Percentiles rank a stretch among this genome's conserved stretches.
Conservation (phyloP, 305 asterid species). For the Striga hermonthica region DNA sequence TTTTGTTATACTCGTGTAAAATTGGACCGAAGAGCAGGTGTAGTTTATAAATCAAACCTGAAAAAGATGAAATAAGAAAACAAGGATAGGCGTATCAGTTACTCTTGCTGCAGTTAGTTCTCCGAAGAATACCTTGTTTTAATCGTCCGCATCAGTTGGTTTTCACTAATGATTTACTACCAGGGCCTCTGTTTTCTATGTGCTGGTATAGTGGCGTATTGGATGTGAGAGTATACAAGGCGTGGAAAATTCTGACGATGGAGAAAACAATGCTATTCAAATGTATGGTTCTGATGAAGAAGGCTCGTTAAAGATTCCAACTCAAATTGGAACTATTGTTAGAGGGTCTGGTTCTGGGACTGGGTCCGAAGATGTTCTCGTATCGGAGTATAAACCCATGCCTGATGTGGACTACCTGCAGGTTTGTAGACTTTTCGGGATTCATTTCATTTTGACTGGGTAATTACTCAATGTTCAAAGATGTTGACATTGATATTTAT, state of each 20-base stretch:
- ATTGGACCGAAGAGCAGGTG: too few relatives aligned
- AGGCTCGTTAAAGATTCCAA: conserved; percentile 65
- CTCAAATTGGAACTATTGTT: conserved; percentile 76
- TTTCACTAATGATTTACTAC: conserved; percentile 91
- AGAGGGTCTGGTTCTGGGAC: conserved; percentile 66
- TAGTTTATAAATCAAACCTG: background rate
- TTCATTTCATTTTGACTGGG: background rate
- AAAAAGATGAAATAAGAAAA: background rate
- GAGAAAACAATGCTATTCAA: conserved; percentile 45
- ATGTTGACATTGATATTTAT: background rate
- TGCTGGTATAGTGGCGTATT: conserved; percentile 92
- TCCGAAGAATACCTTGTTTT: conserved; percentile 24
- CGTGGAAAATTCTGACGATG: conserved; percentile 39
- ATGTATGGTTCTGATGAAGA: conserved; percentile 82
- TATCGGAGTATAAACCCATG: conserved; percentile 68
- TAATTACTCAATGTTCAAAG: background rate
- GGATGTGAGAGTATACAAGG: conserved; percentile 52
- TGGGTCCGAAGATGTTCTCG: conserved; percentile 36
- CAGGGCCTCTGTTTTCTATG: conserved; percentile 92
- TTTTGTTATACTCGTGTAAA: background rate
- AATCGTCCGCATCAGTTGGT: conserved; percentile 54
- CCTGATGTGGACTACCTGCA: conserved; percentile 97
- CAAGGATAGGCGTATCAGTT: background rate
- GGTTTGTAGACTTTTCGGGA: conserved; percentile 41
- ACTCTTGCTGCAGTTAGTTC: background rate